Evolutionary conservation across 768 basidiomycete genomes (phyloP).

Genomic region (Lactarius hatsudake): DNA sequence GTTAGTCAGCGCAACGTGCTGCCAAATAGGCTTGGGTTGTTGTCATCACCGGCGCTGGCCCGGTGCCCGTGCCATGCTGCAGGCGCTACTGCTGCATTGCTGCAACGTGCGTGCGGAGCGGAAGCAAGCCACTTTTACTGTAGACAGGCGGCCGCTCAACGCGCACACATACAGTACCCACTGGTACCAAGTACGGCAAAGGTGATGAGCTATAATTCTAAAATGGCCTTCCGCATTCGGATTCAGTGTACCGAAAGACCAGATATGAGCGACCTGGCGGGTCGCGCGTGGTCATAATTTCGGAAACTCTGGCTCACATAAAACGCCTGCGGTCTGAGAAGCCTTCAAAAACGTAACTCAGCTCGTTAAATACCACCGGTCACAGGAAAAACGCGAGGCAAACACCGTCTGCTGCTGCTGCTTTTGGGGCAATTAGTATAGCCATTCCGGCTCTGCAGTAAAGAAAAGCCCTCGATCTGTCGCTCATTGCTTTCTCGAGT

Average conservation of each 20-base stretch:
- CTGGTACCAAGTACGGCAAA: neutral
- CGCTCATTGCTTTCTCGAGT: neutral
- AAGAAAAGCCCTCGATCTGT: neutral
- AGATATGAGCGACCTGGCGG: conserved; percentile 1
- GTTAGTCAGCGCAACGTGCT: neutral
- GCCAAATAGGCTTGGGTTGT: neutral
- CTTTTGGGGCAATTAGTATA: neutral
- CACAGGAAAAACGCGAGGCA: neutral
- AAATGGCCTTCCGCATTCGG: neutral
- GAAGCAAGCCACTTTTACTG: neutral
- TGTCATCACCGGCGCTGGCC: too few species aligned
- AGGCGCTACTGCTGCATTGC: neutral
- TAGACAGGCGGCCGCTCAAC: neutral
- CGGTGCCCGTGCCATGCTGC: neutral
- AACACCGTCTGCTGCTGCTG: neutral
- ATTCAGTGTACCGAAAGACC: neutral
- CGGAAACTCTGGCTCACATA: neutral
- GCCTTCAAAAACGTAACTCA: neutral
- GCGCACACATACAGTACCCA: neutral
- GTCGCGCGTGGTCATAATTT: neutral
- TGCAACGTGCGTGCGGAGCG: neutral
- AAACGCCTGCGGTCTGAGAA: neutral
- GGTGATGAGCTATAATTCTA: neutral
- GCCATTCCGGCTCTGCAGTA: neutral
- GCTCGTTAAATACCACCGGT: neutral